A percentile compares a stretch with the other conserved stretches of the same genome.
phyloP scores from a whole-genome alignment of 345 rosid genomes.

The Dipteronia dyeriana region DNA sequence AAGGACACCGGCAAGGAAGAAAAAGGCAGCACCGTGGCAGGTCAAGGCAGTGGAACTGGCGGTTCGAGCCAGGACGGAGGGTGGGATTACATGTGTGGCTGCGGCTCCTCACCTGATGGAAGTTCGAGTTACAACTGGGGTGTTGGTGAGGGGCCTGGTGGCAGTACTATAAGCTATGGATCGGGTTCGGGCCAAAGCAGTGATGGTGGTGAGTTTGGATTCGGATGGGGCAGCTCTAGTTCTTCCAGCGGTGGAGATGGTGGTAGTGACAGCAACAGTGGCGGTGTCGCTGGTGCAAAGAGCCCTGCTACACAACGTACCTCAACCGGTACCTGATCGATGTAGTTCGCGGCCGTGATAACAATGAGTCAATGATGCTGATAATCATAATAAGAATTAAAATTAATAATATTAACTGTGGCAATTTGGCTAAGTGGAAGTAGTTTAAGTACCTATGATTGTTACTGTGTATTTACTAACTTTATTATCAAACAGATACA shows the following conservation, averaged over 20 bases:
- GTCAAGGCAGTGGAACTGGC: background rate
- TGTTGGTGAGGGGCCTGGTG: slow-evolving; percentile 19
- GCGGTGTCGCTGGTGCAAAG: background rate
- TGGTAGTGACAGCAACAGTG: background rate
- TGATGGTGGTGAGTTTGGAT: slow-evolving; percentile 12
- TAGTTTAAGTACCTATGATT: background rate
- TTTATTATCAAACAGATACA: background rate
- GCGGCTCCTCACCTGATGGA: slow-evolving; percentile 17
- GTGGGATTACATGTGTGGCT: background rate
- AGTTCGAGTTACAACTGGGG: slow-evolving; percentile 23
- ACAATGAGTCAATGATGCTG: background rate
- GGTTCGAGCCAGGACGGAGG: background rate
- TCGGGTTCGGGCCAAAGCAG: background rate
- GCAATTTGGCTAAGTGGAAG: background rate
- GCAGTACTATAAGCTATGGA: slow-evolving; percentile 4
- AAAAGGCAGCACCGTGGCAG: background rate
- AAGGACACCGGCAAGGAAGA: background rate
- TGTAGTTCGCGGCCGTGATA: background rate
- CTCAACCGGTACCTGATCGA: background rate
- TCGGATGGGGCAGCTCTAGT: slow-evolving; percentile 22
- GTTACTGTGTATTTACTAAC: background rate
- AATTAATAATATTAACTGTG: no score
- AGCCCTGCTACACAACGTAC: background rate
- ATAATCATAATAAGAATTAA: background rate
- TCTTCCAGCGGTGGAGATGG: background rate